Conservation (phyloP, 1,139 yeast genomes). For the Blastobotrys raffinosifermentans region DNA sequence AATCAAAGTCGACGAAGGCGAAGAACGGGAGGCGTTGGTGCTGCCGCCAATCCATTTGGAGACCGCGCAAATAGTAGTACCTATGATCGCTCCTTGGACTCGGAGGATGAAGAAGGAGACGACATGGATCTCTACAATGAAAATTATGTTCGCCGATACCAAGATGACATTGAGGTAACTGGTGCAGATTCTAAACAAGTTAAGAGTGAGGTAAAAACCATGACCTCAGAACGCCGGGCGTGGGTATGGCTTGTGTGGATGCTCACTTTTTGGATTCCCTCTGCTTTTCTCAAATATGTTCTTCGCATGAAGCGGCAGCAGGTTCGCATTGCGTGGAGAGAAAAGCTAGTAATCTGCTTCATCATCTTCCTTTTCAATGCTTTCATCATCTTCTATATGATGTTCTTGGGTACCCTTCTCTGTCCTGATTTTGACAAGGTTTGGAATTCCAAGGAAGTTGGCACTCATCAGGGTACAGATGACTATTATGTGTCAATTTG, state of each 20-base stretch:
- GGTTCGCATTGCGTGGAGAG: slow-evolving; percentile 40
- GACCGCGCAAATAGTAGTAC: background rate
- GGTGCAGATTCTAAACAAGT: slow-evolving; percentile 10
- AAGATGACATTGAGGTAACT: slow-evolving; percentile 23
- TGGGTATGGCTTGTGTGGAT: slow-evolving; percentile 38
- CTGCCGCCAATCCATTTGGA: background rate
- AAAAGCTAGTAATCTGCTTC: slow-evolving; percentile 34
- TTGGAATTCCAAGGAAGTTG: slow-evolving; percentile 35
- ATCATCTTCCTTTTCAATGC: slow-evolving; percentile 33
- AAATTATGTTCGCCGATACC: slow-evolving; percentile 22
- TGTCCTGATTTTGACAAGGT: slow-evolving; percentile 39
- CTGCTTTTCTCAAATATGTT: slow-evolving; percentile 29
- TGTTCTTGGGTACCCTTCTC: slow-evolving; percentile 33
- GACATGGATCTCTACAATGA: slow-evolving; percentile 22
- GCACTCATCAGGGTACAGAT: slow-evolving; percentile 32
- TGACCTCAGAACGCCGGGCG: slow-evolving; percentile 29
- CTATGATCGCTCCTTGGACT: slow-evolving; percentile 8
- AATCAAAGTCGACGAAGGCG: too few species aligned
- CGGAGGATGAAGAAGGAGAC: slow-evolving; percentile 18
- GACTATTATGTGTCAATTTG: slow-evolving; percentile 37
- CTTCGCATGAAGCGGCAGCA: slow-evolving; percentile 36
- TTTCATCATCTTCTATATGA: slow-evolving; percentile 38
- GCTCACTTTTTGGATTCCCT: slow-evolving; percentile 38
- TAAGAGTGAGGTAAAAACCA: slow-evolving; percentile 26
- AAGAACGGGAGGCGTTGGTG: background rate